A percentile compares a stretch with the other conserved stretches of the same genome.
These are phyloP conservation scores for Sonneratia alba DNA, from an alignment of 345 rosid species.

Conservation along the genomic window DNA sequence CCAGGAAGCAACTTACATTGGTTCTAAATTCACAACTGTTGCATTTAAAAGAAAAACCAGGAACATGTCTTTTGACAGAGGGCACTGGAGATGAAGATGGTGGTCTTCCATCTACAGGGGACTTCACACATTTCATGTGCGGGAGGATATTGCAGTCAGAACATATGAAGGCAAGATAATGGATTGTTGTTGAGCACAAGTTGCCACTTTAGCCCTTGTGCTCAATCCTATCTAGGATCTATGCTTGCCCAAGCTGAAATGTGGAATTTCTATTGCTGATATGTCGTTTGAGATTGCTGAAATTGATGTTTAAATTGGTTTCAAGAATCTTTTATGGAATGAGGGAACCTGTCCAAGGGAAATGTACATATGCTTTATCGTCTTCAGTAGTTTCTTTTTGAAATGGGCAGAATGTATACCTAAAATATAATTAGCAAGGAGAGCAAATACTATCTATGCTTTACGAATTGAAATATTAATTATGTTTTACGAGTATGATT, in stretches of 20 bases:
- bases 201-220: conserved; percentile 8
- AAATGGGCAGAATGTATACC: neutral
- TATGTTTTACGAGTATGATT: too few relatives aligned
- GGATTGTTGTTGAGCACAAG: conserved; percentile 10
- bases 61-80: conserved; percentile 10
- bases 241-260: conserved; percentile 11
- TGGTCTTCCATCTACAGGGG: conserved; percentile 10
- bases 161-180: conserved; percentile 8
- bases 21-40: conserved; percentile 9
- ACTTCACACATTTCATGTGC: conserved; percentile 15
- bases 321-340: conserved; percentile 10
- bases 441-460: neutral
- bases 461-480: too few relatives aligned
- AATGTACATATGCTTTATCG: neutral
- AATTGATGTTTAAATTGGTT: neutral
- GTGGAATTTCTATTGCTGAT: neutral
- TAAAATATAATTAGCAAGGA: neutral
- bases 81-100: conserved; percentile 17
- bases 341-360: neutral
- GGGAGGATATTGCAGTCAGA: conserved; percentile 11
- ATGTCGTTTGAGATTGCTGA: too few relatives aligned
- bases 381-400: neutral
- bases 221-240: conserved; percentile 2
- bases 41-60: conserved; percentile 13
- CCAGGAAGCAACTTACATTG: conserved; percentile 9